Base-by-base conservation (phyloP, 2,329 filamentous ascomycete species). In the Aspergillus sp. region DNA sequence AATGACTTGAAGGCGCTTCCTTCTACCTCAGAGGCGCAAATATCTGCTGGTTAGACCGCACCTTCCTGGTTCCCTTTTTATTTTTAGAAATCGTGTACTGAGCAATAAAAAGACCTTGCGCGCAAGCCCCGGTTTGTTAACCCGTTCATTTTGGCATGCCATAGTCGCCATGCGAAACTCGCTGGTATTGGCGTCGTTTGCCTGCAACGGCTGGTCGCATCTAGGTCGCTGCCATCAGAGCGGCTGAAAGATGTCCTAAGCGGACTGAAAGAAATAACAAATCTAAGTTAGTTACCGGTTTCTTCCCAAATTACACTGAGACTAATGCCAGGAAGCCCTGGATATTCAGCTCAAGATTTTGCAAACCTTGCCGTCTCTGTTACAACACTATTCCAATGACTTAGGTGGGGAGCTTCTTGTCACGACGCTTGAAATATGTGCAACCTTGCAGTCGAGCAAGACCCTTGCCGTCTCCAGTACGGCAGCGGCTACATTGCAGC, bases 291-390 rank as follows among this genome's bases (percentile, higher is more conserved):
- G 85, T 68, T 24, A 44, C 22, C 20, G 3, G 26, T 15, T 39
- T 22, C 41, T 34, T 45, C 22, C 11, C 49, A 48, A 11, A 45
- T 11, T 44, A 18, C 20, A 34, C 44, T 17, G 18, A 53, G 58
- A 61, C 67, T 74, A 56, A 74, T 56, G 17, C 9, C 30, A 15
- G 48, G 9, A 56, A 84, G 83, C 81, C 51, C 79, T 96, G 58
- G 95, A 99, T 76, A 89, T 97, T 3, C 95, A 99, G 71, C 85
- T 99, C 64, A 98, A 98, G 75, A 95, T 98, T 52, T 79, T 99
- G 13, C 95, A 99, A 73, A 91, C 92, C 1, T 77, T 99, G 15
- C 95, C 95, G 4, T 91, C 92, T 1, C 76, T 99, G 36, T 77
- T 98, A 22, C 93, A 97, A 65, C 96, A 96, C 67, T 98, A 98